These are phyloP conservation scores for Straminergon stramineum DNA, from an alignment of 225 moss, liverwort and hornwort genomes.

Conservation along the genomic window DNA sequence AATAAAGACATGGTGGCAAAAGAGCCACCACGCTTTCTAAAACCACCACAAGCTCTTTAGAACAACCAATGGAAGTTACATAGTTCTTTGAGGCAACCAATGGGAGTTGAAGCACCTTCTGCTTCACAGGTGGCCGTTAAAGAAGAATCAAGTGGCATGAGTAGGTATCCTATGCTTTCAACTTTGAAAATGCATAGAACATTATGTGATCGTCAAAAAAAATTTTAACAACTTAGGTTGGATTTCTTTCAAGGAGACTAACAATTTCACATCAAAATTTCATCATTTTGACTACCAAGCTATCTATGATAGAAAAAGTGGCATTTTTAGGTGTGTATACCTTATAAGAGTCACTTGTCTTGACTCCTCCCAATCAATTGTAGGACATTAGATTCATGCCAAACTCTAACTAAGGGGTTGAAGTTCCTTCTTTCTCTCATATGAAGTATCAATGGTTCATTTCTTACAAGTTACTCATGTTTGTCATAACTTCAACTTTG, in stretches of 20 bases:
- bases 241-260: background rate
- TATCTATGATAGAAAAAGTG: background rate
- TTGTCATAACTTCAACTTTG: background rate
- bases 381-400: fast-evolving
- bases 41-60: background rate
- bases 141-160: background rate
- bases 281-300: background rate
- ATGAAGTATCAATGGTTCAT: background rate
- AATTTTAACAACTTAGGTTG: background rate
- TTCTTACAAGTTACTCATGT: background rate
- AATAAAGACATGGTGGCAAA: background rate
- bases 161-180: background rate
- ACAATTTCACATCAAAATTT: background rate
- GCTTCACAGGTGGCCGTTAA: background rate
- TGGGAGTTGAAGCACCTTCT: background rate
- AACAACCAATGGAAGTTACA: background rate
- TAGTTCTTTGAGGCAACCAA: background rate
- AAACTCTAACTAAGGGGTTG: fast-evolving
- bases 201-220: background rate
- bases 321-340: background rate
- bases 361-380: background rate
- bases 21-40: fast-evolving
- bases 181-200: background rate
- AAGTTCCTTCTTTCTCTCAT: background rate
- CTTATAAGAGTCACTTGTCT: too few relatives aligned